Percentiles rank a stretch among this genome's conserved stretches.
These are phyloP conservation scores for Blastocystis sp. DNA, from an alignment of 352 stramenopile genomes.

Conservation along the genomic window DNA sequence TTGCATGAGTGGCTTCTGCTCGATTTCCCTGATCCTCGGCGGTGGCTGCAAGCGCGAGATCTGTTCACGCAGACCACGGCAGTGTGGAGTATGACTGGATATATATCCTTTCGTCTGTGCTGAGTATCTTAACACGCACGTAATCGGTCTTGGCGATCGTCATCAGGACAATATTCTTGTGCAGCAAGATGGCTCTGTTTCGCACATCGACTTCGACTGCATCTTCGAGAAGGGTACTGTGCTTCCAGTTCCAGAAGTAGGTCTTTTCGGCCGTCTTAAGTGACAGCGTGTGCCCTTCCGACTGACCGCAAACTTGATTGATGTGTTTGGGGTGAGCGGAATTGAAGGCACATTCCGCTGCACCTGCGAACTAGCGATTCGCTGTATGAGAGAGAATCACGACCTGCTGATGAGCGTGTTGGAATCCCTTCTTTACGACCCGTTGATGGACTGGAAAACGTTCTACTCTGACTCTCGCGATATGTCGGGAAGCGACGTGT, in stretches of 20 bases:
- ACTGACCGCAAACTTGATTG: constrained; percentile 98
- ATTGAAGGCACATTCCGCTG: constrained; percentile 86
- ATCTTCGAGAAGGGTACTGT: constrained; percentile 93
- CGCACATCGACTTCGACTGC: constrained; percentile 99
- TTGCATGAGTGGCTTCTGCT: constrained; percentile 98
- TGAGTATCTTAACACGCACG: constrained; percentile 6
- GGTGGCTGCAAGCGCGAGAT: constrained; percentile 89
- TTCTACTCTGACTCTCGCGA: constrained; percentile 67
- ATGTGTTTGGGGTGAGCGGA: constrained; percentile 94
- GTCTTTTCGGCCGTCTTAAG: neutral
- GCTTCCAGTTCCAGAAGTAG: constrained; percentile 5
- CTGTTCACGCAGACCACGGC: constrained; percentile 71
- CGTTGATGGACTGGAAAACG: constrained; percentile 78
- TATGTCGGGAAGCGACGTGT: constrained; percentile 77
- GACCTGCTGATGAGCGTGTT: constrained; percentile 93
- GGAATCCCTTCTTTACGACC: constrained; percentile 95
- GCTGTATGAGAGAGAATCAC: constrained; percentile 85
- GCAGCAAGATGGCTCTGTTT: constrained; percentile 89
- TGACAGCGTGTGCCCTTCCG: constrained; percentile 97
- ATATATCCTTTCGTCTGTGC: constrained; percentile 68
- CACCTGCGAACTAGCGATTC: constrained; percentile 79
- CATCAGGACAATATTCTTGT: constrained; percentile 99
- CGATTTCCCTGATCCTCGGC: constrained; percentile 89
- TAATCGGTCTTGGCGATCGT: constrained; percentile 80
- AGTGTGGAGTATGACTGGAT: constrained; percentile 89